Evolutionary conservation across 306 rosid genomes (phyloP).

Genomic region (Pterocarpus santalinus): DNA sequence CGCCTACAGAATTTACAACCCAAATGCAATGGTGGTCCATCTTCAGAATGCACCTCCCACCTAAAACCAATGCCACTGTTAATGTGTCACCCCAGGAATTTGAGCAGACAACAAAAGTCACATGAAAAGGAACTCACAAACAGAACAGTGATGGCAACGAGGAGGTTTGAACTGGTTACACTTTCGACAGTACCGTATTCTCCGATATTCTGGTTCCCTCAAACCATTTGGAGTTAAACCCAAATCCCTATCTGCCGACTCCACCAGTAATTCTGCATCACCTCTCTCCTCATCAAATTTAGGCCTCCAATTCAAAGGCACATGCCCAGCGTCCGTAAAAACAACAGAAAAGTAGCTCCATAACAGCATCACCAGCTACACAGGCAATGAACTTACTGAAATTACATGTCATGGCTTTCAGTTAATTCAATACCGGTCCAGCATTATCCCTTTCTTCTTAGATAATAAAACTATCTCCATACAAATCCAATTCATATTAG

Average conservation of each 20-base stretch:
- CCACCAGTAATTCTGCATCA: conserved; percentile 58
- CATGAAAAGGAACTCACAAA: conserved; percentile 64
- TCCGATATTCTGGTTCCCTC: conserved; percentile 48
- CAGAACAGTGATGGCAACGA: conserved; percentile 85
- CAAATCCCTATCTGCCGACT: conserved; percentile 41
- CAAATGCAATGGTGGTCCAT: conserved; percentile 93
- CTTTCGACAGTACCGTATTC: conserved; percentile 74
- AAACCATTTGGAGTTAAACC: conserved; percentile 44
- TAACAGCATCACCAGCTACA: conserved; percentile 83
- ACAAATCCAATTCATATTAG: not conserved
- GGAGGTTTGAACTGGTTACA: conserved; percentile 84
- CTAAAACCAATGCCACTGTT: conserved; percentile 52
- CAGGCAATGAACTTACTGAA: conserved; percentile 43
- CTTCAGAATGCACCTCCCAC: conserved; percentile 82
- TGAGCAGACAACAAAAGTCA: not conserved
- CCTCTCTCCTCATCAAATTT: conserved; percentile 64
- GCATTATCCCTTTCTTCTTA: not conserved
- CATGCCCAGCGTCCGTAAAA: conserved; percentile 73
- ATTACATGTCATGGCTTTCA: conserved; percentile 20
- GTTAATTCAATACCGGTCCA: conserved; percentile 11
- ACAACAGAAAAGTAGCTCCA: conserved; percentile 84
- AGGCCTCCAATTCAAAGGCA: conserved; percentile 79
- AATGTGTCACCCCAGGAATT: conserved; percentile 15
- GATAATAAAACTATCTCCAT: not conserved
- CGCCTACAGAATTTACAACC: conserved; percentile 89